Percentiles rank a stretch among this genome's conserved stretches.
Evolutionary conservation across 1,284 basidiomycete species (phyloP).

Genomic region (Coriolopsis trogii): DNA sequence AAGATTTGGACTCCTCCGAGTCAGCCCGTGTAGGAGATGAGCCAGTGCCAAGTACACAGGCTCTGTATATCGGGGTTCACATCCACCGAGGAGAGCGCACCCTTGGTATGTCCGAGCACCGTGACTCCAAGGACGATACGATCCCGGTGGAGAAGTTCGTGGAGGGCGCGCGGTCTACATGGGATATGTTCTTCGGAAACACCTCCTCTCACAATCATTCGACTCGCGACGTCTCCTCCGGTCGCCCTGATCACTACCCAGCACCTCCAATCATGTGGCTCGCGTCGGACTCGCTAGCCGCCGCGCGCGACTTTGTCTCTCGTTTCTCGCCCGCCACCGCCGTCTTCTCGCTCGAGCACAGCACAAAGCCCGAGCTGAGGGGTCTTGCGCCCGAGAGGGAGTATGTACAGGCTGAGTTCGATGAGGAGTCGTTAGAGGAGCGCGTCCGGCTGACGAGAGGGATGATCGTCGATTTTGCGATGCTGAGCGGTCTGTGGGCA

Average conservation of each 20-base stretch:
- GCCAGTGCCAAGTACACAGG: constrained; percentile 20
- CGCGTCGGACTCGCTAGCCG: constrained; percentile 60
- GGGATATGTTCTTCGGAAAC: constrained; percentile 43
- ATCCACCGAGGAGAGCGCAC: constrained; percentile 61
- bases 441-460: constrained; percentile 56
- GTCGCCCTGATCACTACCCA: constrained; percentile 27
- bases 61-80: constrained; percentile 56
- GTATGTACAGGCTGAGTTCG: constrained; percentile 60
- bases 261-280: constrained; percentile 47
- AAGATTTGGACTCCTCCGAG: not conserved
- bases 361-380: constrained; percentile 44
- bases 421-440: constrained; percentile 40
- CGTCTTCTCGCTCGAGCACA: constrained; percentile 49
- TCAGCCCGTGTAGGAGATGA: constrained; percentile 6
- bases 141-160: constrained; percentile 55
- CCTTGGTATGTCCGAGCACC: constrained; percentile 48
- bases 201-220: constrained; percentile 13
- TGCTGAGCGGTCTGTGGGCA: constrained; percentile 63
- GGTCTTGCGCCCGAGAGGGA: constrained; percentile 52
- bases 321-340: constrained; percentile 40
- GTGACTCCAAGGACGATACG: constrained; percentile 43
- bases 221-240: constrained; percentile 8
- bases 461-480: constrained; percentile 67
- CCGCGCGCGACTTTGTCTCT: constrained; percentile 45
- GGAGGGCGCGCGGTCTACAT: constrained; percentile 44